Percentiles rank a stretch among this genome's conserved stretches.
Evolutionary conservation across 2,329 filamentous ascomycete genomes (phyloP).

Genomic region (Dactylellina sp.): DNA sequence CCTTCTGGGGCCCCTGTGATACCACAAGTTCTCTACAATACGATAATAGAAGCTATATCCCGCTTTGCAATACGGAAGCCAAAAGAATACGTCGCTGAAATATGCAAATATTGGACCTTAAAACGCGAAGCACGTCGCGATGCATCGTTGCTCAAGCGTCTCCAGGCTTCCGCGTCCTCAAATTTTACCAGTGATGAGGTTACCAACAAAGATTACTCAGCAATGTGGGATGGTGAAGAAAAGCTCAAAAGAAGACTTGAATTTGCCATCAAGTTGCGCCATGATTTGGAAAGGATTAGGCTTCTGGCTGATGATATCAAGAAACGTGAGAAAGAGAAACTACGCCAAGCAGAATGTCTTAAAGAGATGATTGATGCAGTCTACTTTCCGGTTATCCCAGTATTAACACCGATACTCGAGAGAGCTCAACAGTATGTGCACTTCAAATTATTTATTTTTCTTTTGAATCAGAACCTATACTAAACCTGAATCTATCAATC

Average conservation of each 20-base stretch:
- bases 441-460: not conserved
- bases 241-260: constrained; percentile 84
- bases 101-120: constrained; percentile 96
- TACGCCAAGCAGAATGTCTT: constrained; percentile 80
- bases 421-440: constrained; percentile 81
- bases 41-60: constrained; percentile 83
- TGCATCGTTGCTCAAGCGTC: constrained; percentile 87
- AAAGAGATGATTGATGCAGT: constrained; percentile 84
- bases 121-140: constrained; percentile 93
- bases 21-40: constrained; percentile 85
- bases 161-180: constrained; percentile 83
- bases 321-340: constrained; percentile 79
- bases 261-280: constrained; percentile 80
- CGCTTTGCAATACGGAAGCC: constrained; percentile 86
- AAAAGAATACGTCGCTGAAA: constrained; percentile 91
- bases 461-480: not conserved
- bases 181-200: constrained; percentile 98
- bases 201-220: constrained; percentile 92
- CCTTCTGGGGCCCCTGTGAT: constrained; percentile 96
- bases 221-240: constrained; percentile 84
- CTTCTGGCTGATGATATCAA: constrained; percentile 75
- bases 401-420: constrained; percentile 81
- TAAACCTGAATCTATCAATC: constrained; percentile 27
- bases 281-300: constrained; percentile 81
- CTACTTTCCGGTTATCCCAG: constrained; percentile 86